phyloP scores from a whole-genome alignment of 2,329 filamentous ascomycete genomes.

The Aspergillus pseudotamarii region DNA sequence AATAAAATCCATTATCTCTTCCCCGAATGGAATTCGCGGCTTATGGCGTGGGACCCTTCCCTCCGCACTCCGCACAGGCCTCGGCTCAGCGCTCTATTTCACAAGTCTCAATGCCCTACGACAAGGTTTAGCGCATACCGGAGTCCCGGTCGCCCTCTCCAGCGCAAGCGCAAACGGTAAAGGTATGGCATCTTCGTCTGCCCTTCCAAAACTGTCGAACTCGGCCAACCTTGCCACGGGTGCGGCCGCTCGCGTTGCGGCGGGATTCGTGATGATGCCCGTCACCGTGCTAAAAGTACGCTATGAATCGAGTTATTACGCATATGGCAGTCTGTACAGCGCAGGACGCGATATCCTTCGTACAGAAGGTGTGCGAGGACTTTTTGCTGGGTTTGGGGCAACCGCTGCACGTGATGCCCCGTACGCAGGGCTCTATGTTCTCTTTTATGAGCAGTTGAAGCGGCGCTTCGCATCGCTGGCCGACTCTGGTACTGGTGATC shows the following conservation, averaged over 20 bases:
- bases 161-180: constrained; percentile 30
- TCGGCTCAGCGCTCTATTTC: constrained; percentile 94
- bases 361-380: constrained; percentile 75
- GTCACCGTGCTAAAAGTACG: constrained; percentile 96
- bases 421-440: constrained; percentile 90
- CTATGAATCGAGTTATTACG: constrained; percentile 86
- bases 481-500: constrained; percentile 19
- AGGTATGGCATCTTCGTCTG: constrained; percentile 63
- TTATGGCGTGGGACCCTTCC: constrained; percentile 94
- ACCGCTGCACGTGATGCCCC: constrained; percentile 94
- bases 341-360: constrained; percentile 75
- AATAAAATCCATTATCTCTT: constrained; percentile 69
- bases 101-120: constrained; percentile 81
- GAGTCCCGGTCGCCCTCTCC: constrained; percentile 42
- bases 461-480: constrained; percentile 34
- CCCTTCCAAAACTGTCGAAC: constrained; percentile 79
- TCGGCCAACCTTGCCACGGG: constrained; percentile 84
- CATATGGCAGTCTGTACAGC: constrained; percentile 73
- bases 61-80: constrained; percentile 88
- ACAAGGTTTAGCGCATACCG: constrained; percentile 59
- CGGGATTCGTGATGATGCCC: constrained; percentile 91
- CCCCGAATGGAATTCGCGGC: constrained; percentile 66
- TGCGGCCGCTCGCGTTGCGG: constrained; percentile 78
- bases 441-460: constrained; percentile 76
- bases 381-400: constrained; percentile 92